Evolutionary conservation across 495 filamentous ascomycete genomes (phyloP).

Genomic region (Aspergillus coremiiformis): DNA sequence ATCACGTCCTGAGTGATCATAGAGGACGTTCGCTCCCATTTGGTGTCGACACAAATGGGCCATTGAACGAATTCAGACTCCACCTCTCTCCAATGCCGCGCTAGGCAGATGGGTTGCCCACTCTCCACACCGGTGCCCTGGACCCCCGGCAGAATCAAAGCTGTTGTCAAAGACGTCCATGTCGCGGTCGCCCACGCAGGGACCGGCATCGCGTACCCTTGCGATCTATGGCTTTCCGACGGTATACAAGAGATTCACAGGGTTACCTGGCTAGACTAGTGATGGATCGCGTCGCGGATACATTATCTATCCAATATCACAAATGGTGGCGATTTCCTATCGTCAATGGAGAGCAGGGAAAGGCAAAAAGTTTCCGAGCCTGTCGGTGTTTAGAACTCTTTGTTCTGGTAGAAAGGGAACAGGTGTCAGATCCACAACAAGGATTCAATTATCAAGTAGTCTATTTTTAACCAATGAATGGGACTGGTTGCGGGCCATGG

Average conservation of each 20-base stretch:
- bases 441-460: background rate
- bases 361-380: background rate
- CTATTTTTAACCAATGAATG: background rate
- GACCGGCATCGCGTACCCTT: conserved; percentile 2
- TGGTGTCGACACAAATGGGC: conserved; percentile 18
- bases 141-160: conserved; percentile 5
- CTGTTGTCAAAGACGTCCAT: conserved; percentile 8
- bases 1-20: background rate
- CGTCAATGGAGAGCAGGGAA: background rate
- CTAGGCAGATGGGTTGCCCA: conserved; percentile 8
- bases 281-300: background rate
- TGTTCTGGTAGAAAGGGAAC: background rate
- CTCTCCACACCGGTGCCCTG: conserved; percentile 5
- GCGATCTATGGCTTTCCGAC: background rate
- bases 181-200: conserved; percentile 9
- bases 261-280: background rate
- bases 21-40: conserved; percentile 10
- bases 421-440: background rate
- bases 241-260: background rate
- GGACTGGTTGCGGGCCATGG: background rate
- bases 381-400: background rate
- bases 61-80: conserved; percentile 14
- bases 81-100: conserved; percentile 8
- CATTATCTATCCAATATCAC: background rate
- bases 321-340: background rate